Conservation (phyloP, 1,284 basidiomycete genomes). For the Microbotryum lychnidis-dioicae region DNA sequence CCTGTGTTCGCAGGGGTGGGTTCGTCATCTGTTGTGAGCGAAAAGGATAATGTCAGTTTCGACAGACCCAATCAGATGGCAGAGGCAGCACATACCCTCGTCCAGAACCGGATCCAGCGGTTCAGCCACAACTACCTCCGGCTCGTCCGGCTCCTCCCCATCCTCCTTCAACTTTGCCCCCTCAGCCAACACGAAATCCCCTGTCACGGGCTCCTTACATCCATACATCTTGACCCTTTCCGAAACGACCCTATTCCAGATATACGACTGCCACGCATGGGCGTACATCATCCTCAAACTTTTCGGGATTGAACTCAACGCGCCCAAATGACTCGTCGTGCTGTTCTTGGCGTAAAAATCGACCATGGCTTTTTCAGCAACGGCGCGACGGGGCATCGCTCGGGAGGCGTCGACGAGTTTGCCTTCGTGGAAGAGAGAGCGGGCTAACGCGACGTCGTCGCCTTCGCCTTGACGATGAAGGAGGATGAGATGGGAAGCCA, state of each 20-base stretch:
- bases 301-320: conserved; percentile 64
- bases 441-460: conserved; percentile 68
- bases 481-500: conserved; percentile 73
- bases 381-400: conserved; percentile 75
- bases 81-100: background rate
- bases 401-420: conserved; percentile 68
- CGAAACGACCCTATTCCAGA: conserved; percentile 95
- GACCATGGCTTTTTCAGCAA: conserved; percentile 84
- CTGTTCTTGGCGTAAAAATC: conserved; percentile 72
- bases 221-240: conserved; percentile 78
- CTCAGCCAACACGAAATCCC: conserved; percentile 74
- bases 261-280: conserved; percentile 96
- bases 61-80: background rate
- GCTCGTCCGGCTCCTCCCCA: conserved; percentile 37
- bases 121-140: conserved; percentile 9
- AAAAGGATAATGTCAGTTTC: background rate
- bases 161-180: conserved; percentile 39
- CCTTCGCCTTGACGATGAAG: conserved; percentile 78
- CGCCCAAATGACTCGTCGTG: conserved; percentile 74
- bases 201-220: conserved; percentile 63
- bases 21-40: conserved; percentile 3
- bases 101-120: conserved; percentile 5
- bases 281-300: conserved; percentile 95
- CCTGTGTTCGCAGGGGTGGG: conserved; percentile 12
- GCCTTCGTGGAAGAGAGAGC: conserved; percentile 70